Base-by-base conservation (phyloP, 352 stramenopile genomes). In the Phytophthora niederhauseri region DNA sequence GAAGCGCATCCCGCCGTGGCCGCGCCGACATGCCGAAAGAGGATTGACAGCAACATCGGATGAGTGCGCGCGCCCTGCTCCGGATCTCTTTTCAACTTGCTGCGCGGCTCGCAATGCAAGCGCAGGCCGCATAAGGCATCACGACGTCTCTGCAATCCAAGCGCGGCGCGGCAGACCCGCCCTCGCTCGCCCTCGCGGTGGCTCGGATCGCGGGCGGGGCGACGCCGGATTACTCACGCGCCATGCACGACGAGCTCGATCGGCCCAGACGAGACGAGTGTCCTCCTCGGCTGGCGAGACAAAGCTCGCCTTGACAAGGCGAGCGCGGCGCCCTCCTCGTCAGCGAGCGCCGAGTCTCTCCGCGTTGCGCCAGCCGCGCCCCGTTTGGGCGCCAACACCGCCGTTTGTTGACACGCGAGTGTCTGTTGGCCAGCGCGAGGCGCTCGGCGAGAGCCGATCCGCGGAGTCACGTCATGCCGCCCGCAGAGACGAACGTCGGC, bases 31-130 rank as follows among this genome's bases (percentile, higher is more conserved):
- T 48, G 38, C 38, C 38, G 38, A 48, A 48, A 48, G 38, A 8
- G 17, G 45, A 51, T 15, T 51, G 45, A 51, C 45, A 51, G 45
- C 52, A 4, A 26, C 6, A 19, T 41, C 36, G 45, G 71, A 78
- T 75, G 71, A 75, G 71, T 75, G 71, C 61, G 66, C 19, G 20
- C 49, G 22, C 14, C 8, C 14, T 41, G 26, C 57, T 75, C 71
- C 61, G 71, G 57, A 75, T 75, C 71, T 77, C 61, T 70, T 71
- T 55, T 72, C 50, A 57, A 61, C 54, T 66, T 75, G 57, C 36
- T 51, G 41, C 30, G 41, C 11, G 45, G 30, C 38, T 65, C 46
- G 24, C 46, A 65, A 64, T 68, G 31, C 65, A 73, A 73, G 64
- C 65, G 31, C 49, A 53, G 66, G 41, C 17, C 19, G 49, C 64